Base-by-base conservation (phyloP, 1,139 yeast species). In the Debaryomyces subglobosus region DNA sequence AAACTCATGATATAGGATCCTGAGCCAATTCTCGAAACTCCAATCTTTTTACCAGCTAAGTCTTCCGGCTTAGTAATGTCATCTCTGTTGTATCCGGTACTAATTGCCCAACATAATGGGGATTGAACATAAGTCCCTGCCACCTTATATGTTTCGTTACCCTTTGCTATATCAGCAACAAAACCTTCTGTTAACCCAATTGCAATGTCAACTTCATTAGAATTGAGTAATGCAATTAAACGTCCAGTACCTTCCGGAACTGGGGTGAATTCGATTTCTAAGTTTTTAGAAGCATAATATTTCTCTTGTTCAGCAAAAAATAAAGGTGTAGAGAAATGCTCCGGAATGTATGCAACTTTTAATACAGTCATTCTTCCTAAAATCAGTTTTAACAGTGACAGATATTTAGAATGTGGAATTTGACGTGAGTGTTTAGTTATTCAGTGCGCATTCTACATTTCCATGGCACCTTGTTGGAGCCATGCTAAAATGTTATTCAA, bases 141-240 rank as follows among this genome's bases (percentile, higher is more conserved):
- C 13, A 90, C 74, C 56, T 84, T 81, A 65, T 86, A 89, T 51
- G 75, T 68, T 9, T 65, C 66, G 52, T 83, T 79, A 0, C 91
- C 92, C 55, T 87, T 85, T 40, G 87, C 87, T 46, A 88, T 74
- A 29, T 94, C 96, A 33, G 96, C 83, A 6, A 91, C 82, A 65
- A 90, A 91, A 0, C 96, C 97, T 64, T 91, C 97, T 2, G 97
- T 91, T 50, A 91, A 77, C 0, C 97, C 97, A 59, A 91, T 81
- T 37, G 94, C 96, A 47, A 87, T 69, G 59, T 89, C 95, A 37
- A 89, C 81, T 41, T 85, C 81, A 21, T 79, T 75, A 21, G 73
- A 78, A 54, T 84, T 81, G 48, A 91, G 73, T 10, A 91, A 77
- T 58, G 86, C 86, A 63, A 91, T 87, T 64, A 91, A 75, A 58